Conservation (phyloP, 2,329 filamentous ascomycete species). For the Hypoxylon sp. region DNA sequence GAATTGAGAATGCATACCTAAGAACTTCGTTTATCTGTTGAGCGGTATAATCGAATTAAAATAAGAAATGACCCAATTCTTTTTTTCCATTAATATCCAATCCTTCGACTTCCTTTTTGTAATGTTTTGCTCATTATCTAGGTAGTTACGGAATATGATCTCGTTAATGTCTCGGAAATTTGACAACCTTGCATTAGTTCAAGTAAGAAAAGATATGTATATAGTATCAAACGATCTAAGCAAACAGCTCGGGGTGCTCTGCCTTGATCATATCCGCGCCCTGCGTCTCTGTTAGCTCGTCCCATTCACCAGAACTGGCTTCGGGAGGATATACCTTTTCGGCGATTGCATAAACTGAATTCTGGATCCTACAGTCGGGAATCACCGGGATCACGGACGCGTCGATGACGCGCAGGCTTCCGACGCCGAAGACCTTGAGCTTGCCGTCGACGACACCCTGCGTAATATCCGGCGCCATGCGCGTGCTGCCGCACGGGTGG, state of each 20-base stretch:
- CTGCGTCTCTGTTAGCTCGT: conserved; percentile 29
- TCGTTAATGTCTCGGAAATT: background rate
- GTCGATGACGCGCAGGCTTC: conserved; percentile 66
- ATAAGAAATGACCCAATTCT: background rate
- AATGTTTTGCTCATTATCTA: background rate
- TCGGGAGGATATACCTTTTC: conserved; percentile 58
- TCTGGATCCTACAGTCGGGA: conserved; percentile 69
- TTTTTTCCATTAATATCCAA: no score
- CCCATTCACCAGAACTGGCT: background rate
- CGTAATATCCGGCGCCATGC: conserved; percentile 63
- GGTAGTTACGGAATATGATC: no score
- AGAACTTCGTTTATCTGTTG: background rate
- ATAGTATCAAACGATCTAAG: conserved; percentile 8
- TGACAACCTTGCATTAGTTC: background rate
- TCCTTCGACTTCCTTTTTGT: background rate
- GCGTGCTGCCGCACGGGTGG: conserved; percentile 63
- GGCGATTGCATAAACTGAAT: conserved; percentile 69
- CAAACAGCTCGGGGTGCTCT: conserved; percentile 52
- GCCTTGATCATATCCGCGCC: conserved; percentile 61
- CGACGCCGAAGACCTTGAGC: conserved; percentile 65
- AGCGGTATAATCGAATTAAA: background rate
- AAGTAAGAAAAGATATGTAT: background rate
- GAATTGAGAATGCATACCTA: no score
- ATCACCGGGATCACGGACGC: conserved; percentile 68
- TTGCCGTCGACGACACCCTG: conserved; percentile 64